Conservation (phyloP, 2,329 filamentous ascomycete genomes). For the Hypoxylon sp. region DNA sequence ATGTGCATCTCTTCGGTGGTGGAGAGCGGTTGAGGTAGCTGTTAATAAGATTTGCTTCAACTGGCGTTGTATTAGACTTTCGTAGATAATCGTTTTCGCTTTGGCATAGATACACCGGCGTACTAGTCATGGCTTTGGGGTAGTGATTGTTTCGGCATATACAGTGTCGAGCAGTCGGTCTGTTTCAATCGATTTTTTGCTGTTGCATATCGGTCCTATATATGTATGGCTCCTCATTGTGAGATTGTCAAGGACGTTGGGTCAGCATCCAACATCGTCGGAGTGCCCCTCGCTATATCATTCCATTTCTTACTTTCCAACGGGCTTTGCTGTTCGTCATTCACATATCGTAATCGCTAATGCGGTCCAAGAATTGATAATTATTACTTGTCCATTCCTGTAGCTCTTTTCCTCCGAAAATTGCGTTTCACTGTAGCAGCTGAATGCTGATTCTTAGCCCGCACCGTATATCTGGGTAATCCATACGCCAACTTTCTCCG, state of each 20-base stretch:
- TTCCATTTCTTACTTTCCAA: too few species aligned
- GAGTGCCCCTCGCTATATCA: too few species aligned
- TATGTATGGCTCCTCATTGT: too few species aligned
- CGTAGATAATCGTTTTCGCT: constrained; percentile 3
- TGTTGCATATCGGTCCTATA: too few species aligned
- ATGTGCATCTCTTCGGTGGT: constrained; percentile 1
- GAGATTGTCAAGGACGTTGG: too few species aligned
- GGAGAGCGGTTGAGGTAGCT: neutral
- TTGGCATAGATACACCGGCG: neutral
- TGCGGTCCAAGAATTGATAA: too few species aligned
- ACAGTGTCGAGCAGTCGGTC: too few species aligned
- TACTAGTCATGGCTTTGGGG: neutral
- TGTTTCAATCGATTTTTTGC: too few species aligned
- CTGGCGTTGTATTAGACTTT: constrained; percentile 10
- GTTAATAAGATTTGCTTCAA: neutral
- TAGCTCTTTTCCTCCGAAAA: neutral
- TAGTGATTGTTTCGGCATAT: neutral
- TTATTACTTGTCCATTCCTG: too few species aligned
- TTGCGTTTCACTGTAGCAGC: neutral
- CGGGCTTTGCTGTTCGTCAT: too few species aligned
- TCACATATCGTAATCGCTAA: too few species aligned
- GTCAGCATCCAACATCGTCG: too few species aligned
- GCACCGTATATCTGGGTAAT: constrained; percentile 63
- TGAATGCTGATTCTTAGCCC: neutral
- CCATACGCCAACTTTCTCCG: constrained; percentile 62